Conservation (phyloP, 179 eudicot genomes). For the Dionaea muscipula region DNA sequence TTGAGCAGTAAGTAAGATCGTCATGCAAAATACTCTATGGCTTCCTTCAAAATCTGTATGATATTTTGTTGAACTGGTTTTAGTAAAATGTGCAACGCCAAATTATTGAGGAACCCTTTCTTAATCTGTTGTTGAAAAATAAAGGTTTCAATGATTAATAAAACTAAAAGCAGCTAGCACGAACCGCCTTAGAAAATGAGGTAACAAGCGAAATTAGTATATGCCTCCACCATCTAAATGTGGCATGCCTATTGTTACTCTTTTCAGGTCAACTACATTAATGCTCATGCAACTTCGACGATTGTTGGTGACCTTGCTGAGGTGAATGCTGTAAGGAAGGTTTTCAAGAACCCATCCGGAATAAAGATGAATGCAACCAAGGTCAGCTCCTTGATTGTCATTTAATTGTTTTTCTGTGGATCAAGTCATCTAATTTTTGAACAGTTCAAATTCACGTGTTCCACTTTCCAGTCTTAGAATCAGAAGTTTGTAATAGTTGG, state of each 20-base stretch:
- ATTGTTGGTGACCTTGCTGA: conserved; percentile 87
- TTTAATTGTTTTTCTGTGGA: neutral
- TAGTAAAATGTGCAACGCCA: too few relatives aligned
- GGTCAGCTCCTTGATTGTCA: conserved; percentile 22
- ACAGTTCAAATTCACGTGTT: neutral
- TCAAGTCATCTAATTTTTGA: neutral
- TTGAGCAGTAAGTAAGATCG: too few relatives aligned
- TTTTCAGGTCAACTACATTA: conserved; percentile 79
- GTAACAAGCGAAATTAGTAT: neutral
- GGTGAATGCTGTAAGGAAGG: conserved; percentile 85
- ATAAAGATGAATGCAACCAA: conserved; percentile 82
- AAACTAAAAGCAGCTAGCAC: neutral
- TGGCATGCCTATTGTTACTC: neutral
- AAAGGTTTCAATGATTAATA: too few relatives aligned
- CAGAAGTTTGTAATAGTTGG: neutral
- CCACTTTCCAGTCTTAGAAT: neutral
- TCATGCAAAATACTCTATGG: too few relatives aligned
- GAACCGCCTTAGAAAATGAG: neutral
- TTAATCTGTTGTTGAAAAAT: too few relatives aligned
- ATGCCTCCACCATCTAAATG: neutral
- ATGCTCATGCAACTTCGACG: conserved; percentile 97
- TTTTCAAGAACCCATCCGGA: conserved; percentile 68
- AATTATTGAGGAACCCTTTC: conserved; percentile 2
- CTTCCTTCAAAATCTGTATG: too few relatives aligned
- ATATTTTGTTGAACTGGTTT: too few relatives aligned